A percentile compares a stretch with the other conserved stretches of the same genome.
Evolutionary conservation across 306 rosid species (phyloP).

Genomic region (Elaeagnus macrophylla): DNA sequence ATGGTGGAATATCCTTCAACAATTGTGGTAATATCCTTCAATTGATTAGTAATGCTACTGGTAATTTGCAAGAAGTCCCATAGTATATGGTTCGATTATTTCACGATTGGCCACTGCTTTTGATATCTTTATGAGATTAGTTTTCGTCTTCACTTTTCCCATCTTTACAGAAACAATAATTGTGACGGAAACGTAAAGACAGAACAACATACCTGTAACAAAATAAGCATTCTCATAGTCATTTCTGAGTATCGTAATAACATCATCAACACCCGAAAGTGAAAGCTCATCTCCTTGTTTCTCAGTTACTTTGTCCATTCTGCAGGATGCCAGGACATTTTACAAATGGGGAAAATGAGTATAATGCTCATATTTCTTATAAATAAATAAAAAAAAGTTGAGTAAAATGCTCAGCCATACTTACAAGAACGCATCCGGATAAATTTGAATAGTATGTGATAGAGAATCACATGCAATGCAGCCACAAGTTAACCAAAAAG

Average conservation of each 20-base stretch:
- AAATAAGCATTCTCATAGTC: conserved; percentile 60
- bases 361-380: no score
- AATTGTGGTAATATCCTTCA: no score
- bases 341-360: background rate
- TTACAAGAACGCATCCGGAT: no score
- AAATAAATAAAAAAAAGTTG: no score
- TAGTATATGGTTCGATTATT: no score
- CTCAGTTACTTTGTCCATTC: conserved; percentile 17
- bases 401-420: no score
- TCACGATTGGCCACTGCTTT: no score
- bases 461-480: no score
- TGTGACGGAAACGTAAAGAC: background rate
- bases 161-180: background rate
- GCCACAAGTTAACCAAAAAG: no score
- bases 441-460: no score
- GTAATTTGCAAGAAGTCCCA: no score
- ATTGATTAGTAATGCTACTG: no score
- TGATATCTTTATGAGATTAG: background rate
- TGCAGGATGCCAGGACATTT: conserved; percentile 10
- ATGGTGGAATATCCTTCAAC: background rate
- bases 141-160: background rate
- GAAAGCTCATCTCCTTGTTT: conserved; percentile 29
- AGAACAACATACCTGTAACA: conserved; percentile 48
- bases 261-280: conserved; percentile 52
- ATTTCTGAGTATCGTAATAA: conserved; percentile 42